phyloP scores from a whole-genome alignment of 208 protist genomes.

The Leishmania martiniquensis region DNA sequence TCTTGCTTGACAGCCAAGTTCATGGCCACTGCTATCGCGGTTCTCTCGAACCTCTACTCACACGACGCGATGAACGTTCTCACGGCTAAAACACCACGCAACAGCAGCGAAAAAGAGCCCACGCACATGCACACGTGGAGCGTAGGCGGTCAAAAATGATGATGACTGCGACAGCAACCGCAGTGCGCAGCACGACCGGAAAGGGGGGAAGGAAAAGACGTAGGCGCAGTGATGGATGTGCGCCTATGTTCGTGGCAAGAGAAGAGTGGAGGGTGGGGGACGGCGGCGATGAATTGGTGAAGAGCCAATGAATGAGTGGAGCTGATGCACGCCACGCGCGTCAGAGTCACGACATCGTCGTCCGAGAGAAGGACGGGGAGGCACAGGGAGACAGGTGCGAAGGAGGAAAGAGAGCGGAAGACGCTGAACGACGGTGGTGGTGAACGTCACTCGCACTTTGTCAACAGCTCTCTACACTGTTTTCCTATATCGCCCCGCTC shows the following conservation, averaged over 20 bases:
- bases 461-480: background rate
- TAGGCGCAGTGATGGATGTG: too few species aligned
- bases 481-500: background rate
- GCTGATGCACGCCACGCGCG: background rate
- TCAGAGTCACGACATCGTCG: background rate
- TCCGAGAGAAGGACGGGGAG: background rate
- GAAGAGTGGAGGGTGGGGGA: background rate
- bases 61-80: background rate
- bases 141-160: background rate
- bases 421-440: background rate
- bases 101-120: too few species aligned
- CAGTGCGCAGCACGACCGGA: background rate
- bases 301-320: too few species aligned
- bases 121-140: too few species aligned
- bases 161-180: slow-evolving; percentile 4
- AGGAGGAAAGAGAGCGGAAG: background rate
- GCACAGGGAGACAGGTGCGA: background rate
- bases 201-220: background rate
- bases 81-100: background rate
- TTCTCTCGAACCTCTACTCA: background rate
- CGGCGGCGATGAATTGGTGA: background rate
- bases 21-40: slow-evolving; percentile 36
- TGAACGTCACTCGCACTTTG: background rate
- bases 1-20: slow-evolving; percentile 85
- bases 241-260: background rate